phyloP scores from a whole-genome alignment of 176 grass and related monocot species.

The Puya raimondii region DNA sequence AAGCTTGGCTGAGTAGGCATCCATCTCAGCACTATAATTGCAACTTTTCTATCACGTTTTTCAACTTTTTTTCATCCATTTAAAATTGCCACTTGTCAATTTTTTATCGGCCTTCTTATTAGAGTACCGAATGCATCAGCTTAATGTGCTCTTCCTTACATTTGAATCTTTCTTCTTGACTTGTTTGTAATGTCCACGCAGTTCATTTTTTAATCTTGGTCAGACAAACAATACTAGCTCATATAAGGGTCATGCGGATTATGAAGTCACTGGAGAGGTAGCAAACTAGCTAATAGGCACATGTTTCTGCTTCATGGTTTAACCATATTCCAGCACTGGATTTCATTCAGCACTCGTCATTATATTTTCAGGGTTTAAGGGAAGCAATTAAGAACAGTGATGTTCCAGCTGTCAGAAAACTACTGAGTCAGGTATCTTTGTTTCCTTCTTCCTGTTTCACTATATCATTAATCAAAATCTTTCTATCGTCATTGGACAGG shows the following conservation, averaged over 20 bases:
- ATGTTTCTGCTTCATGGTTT: conserved; percentile 2
- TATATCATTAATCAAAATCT: conserved; percentile 21
- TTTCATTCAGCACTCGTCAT: neutral
- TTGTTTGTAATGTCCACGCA: conserved; percentile 19
- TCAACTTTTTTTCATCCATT: neutral
- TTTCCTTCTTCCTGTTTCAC: conserved; percentile 13
- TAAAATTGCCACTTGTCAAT: neutral
- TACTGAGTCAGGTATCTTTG: conserved; percentile 65
- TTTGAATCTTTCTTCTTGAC: neutral
- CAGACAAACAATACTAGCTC: conserved; percentile 47
- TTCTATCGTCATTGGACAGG: conserved; percentile 40
- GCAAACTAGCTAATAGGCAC: neutral
- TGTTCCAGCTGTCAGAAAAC: conserved; percentile 58
- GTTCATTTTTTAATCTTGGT: conserved; percentile 75
- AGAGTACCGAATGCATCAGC: neutral
- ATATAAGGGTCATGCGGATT: conserved; percentile 42
- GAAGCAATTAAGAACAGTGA: conserved; percentile 93
- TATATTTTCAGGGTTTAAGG: conserved; percentile 67
- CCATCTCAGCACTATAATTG: neutral
- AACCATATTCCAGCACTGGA: neutral
- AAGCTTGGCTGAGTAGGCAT: neutral
- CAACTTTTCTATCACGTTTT: conserved; percentile 7
- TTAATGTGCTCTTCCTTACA: neutral
- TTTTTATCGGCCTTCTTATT: conserved; percentile 1
- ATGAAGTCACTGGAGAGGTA: conserved; percentile 92